Percentiles rank a stretch among this genome's conserved stretches.
Conservation (phyloP, 148 eudicot genomes). For the Gaultheria prostrata region DNA sequence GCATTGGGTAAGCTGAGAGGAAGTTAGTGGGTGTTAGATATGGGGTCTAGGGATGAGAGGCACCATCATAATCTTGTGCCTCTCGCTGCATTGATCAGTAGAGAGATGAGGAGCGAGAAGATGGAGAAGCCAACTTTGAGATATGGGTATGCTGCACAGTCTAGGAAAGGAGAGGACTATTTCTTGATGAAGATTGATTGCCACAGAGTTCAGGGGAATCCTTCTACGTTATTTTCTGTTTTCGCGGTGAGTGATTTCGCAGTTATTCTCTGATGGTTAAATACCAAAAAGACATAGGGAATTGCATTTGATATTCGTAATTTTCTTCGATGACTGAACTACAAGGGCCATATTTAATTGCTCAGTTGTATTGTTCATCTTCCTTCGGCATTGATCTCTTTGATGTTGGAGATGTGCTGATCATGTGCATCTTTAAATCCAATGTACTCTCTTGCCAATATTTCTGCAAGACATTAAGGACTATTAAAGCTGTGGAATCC, state of each 20-base stretch:
- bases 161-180: slow-evolving; percentile 95
- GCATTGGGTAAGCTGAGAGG: not conserved
- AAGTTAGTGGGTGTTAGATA: not conserved
- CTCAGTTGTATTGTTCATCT: no score
- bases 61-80: slow-evolving; percentile 56
- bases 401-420: no score
- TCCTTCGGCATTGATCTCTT: no score
- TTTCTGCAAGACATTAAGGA: not conserved
- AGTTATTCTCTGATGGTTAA: not conserved
- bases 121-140: slow-evolving; percentile 71
- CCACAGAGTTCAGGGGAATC: slow-evolving; percentile 72
- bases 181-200: slow-evolving; percentile 73
- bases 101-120: slow-evolving; percentile 77
- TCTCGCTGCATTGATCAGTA: slow-evolving; percentile 80
- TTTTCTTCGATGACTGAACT: not conserved
- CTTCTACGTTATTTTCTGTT: slow-evolving; percentile 73
- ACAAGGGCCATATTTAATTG: not conserved
- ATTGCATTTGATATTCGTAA: not conserved
- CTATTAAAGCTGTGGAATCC: not conserved
- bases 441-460: not conserved
- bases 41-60: slow-evolving; percentile 57
- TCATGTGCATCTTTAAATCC: not conserved
- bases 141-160: slow-evolving; percentile 89
- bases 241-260: slow-evolving; percentile 58
- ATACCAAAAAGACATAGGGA: not conserved